A percentile compares a stretch with the other conserved stretches of the same genome.
phyloP scores from a whole-genome alignment of 805 yeast species.

The Schizosaccharomyces lindneri region DNA sequence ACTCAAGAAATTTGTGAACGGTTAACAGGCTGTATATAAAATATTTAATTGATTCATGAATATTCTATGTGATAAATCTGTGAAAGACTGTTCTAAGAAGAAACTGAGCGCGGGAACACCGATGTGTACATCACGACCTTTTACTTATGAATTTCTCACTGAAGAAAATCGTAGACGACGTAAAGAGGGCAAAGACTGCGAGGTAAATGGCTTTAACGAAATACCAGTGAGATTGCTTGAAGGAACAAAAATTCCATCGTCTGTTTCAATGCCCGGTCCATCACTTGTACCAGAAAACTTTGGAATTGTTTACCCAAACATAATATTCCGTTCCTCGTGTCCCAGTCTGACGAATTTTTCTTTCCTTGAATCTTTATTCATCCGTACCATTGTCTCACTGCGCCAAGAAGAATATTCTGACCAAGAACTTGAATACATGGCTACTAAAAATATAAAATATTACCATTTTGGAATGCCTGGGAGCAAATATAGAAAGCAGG shows the following conservation, averaged over 20 bases:
- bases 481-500: not conserved
- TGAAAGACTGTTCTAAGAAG: no score
- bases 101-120: no score
- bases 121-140: no score
- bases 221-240: no score
- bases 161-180: no score
- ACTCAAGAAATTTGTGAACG: no score
- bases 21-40: no score
- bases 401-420: slow-evolving; percentile 52
- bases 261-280: not conserved
- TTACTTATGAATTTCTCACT: no score
- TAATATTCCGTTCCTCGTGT: slow-evolving; percentile 65
- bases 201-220: no score
- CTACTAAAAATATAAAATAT: slow-evolving; percentile 34
- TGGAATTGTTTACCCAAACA: slow-evolving; percentile 45
- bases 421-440: slow-evolving; percentile 41
- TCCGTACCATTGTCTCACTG: slow-evolving; percentile 36
- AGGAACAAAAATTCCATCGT: not conserved
- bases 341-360: slow-evolving; percentile 66
- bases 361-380: slow-evolving; percentile 33
- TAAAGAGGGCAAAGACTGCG: no score
- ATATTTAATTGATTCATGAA: no score
- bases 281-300: slow-evolving; percentile 54
- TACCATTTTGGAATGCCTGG: slow-evolving; percentile 87
- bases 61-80: no score